These are phyloP conservation scores for Melampsora abietis-canadensis DNA, from an alignment of 1,284 basidiomycete species.

Conservation along the genomic window DNA sequence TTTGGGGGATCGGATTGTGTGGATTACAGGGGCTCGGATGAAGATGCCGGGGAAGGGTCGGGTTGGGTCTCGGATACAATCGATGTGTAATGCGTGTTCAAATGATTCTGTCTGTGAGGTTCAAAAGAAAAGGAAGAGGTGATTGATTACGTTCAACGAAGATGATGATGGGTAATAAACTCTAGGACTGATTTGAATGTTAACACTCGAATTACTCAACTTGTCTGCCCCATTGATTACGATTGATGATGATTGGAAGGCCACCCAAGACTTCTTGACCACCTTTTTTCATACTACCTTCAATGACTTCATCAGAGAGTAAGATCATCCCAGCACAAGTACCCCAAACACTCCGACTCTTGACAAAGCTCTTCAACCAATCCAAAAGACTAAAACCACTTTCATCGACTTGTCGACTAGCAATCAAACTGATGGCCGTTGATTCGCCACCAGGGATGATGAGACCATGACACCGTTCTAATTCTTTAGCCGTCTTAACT, in stretches of 20 bases:
- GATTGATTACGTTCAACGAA: background rate
- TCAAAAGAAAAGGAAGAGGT: conserved; percentile 24
- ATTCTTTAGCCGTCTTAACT: conserved; percentile 73
- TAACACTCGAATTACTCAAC: conserved; percentile 1
- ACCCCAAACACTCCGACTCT: conserved; percentile 80
- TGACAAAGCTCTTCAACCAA: conserved; percentile 68
- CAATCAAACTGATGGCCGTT: conserved; percentile 85
- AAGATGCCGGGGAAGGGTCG: conserved; percentile 80
- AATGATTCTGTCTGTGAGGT: conserved; percentile 74
- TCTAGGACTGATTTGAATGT: background rate
- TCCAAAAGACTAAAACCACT: conserved; percentile 64
- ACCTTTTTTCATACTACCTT: conserved; percentile 72
- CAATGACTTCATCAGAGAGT: conserved; percentile 65
- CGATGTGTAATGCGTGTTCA: conserved; percentile 70
- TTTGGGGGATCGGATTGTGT: conserved; percentile 43
- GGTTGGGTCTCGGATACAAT: conserved; percentile 63
- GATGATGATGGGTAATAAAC: background rate
- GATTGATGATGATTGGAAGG: conserved; percentile 72
- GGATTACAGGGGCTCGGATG: conserved; percentile 80
- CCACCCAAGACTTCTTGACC: conserved; percentile 83
- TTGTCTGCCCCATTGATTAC: conserved; percentile 69
- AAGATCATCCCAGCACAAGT: conserved; percentile 96
- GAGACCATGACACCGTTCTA: conserved; percentile 72
- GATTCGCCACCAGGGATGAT: conserved; percentile 89
- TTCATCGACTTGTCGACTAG: conserved; percentile 61